Evolutionary conservation across 2,329 filamentous ascomycete genomes (phyloP), one percentile per base, ranked within the genome.

Genomic region (Fusarium protoensiforme): DNA sequence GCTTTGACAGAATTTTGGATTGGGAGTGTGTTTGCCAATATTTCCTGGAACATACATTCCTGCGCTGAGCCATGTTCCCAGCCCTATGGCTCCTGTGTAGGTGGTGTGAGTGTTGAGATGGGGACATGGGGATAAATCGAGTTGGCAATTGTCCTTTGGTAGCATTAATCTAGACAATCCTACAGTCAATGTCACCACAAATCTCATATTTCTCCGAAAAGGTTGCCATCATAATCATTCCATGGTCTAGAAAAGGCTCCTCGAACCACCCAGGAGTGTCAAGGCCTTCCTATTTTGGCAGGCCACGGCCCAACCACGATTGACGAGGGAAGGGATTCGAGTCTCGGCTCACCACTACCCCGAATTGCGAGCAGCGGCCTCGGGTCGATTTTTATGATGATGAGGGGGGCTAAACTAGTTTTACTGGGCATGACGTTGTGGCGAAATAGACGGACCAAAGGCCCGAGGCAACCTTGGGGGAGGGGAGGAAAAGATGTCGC

Each of bases 391-490:
- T 24, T 24, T 5, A 36, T 54, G 27, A 35, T 9, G 10, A 36
- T 46, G 20, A n/a, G n/a, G n/a, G n/a, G 33, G 33, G n/a, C 46
- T 31, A 31, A 20, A n/a, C 43, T 29, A 48, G 43, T 11, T 2
- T 14, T 31, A 5, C 18, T 35, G 33, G 20, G 20, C 54, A 60
- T 46, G 57, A 59, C 38, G 57, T 31, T 46, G 38, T 60, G 56
- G 62, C 51, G 41, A 20, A 29, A 29, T 41, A 65, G 41, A 58
- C 71, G 68, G 68, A 57, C 60, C 63, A 75, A 65, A 72, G 68
- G 68, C 36, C 72, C 66, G 69, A 73, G 59, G 46, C 65, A 74
- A 41, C 46, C 24, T 29, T 27, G 22, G 22, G 31, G 13, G n/a
- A n/a, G n/a, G n/a, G n/a, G n/a, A n/a, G 51, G 22, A 27, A 64